A percentile compares a stretch with the other conserved stretches of the same genome.
These are phyloP conservation scores for Cucurbita moschata DNA, from an alignment of 306 rosid species.

Conservation along the genomic window DNA sequence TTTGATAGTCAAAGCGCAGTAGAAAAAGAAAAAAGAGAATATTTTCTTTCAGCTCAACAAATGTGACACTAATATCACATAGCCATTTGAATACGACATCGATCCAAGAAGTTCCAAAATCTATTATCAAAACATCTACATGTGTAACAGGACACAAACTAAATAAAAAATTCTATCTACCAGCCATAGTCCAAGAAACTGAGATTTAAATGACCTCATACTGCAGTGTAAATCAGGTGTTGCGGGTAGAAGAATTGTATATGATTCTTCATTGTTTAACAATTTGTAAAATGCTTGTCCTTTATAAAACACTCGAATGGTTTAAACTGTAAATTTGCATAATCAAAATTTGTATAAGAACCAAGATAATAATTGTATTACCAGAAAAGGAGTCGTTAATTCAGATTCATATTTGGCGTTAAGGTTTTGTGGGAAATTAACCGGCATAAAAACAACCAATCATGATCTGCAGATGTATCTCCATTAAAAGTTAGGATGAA, in stretches of 20 bases:
- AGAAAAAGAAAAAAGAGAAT: neutral
- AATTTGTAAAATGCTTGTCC: neutral
- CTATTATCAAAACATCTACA: neutral
- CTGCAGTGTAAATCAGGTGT: neutral
- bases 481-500: neutral
- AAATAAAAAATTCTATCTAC: neutral
- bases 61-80: neutral
- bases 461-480: neutral
- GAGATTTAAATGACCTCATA: neutral
- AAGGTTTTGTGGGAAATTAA: neutral
- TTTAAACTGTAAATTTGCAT: neutral
- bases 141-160: neutral
- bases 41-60: neutral
- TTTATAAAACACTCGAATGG: neutral
- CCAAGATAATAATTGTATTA: neutral
- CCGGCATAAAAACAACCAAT: neutral
- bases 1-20: neutral
- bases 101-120: neutral
- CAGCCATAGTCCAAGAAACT: neutral
- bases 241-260: neutral
- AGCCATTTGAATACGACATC: neutral
- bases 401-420: neutral
- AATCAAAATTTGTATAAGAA: neutral
- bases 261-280: neutral
- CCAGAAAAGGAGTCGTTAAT: neutral